A percentile compares a stretch with the other conserved stretches of the same genome.
Evolutionary conservation across 1,284 basidiomycete species (phyloP).

Genomic region (Sporisorium sorghi): DNA sequence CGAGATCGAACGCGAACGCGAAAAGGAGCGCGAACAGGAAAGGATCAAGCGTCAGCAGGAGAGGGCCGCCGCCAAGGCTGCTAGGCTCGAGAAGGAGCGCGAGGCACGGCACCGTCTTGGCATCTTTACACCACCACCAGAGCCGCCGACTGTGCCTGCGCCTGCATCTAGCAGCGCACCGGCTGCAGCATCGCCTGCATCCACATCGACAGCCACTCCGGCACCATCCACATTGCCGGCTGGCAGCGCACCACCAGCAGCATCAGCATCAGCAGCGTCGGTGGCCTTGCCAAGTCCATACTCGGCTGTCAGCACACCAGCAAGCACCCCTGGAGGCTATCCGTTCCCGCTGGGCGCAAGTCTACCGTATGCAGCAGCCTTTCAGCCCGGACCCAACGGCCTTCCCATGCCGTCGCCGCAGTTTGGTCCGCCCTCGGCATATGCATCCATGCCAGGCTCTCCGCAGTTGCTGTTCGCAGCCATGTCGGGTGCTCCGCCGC

Average conservation of each 20-base stretch:
- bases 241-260: slow-evolving; percentile 2
- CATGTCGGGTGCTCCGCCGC: slow-evolving; percentile 6
- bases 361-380: slow-evolving; percentile 9
- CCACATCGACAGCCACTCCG: slow-evolving; percentile 12
- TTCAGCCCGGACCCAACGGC: slow-evolving; percentile 20
- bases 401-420: slow-evolving; percentile 23
- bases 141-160: slow-evolving; percentile 5
- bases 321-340: slow-evolving; percentile 26
- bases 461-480: slow-evolving; percentile 12
- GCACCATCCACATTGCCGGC: slow-evolving; percentile 10
- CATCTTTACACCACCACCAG: slow-evolving; percentile 40
- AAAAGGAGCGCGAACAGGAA: slow-evolving; percentile 43
- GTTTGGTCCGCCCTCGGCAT: slow-evolving; percentile 7
- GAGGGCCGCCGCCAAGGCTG: slow-evolving; percentile 41
- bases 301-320: slow-evolving; percentile 25
- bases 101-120: slow-evolving; percentile 38
- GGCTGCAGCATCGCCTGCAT: slow-evolving; percentile 15
- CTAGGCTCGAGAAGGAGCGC: slow-evolving; percentile 47
- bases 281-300: slow-evolving; percentile 17
- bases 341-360: slow-evolving; percentile 27
- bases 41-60: slow-evolving; percentile 49
- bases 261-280: slow-evolving; percentile 11
- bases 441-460: slow-evolving; percentile 25
- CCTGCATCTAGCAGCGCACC: slow-evolving; percentile 1
- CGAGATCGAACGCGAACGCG: slow-evolving; percentile 50